Percentiles rank a stretch among this genome's conserved stretches.
phyloP scores from a whole-genome alignment of 2,329 filamentous ascomycete genomes.

The Xylariaceae sp. region DNA sequence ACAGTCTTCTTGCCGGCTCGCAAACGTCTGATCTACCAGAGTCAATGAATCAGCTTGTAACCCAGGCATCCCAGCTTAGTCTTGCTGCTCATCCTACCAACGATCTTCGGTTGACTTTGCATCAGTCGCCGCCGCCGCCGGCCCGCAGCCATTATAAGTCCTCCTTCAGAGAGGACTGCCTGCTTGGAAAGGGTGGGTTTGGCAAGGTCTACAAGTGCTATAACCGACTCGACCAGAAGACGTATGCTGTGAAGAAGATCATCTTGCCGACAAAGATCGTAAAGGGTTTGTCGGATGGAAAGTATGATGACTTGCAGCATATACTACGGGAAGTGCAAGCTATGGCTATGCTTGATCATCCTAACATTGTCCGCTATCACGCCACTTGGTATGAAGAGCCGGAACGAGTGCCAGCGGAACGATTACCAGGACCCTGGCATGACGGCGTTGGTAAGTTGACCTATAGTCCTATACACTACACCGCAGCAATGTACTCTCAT shows the following conservation, averaged over 20 bases:
- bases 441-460: conserved; percentile 8
- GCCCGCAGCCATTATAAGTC: conserved; percentile 27
- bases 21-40: conserved; percentile 17
- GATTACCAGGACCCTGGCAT: not conserved
- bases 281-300: conserved; percentile 27
- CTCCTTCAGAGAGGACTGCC: conserved; percentile 26
- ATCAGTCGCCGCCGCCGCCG: conserved; percentile 3
- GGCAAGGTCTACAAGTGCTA: conserved; percentile 31
- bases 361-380: conserved; percentile 32
- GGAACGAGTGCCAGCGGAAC: conserved; percentile 11
- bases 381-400: conserved; percentile 31
- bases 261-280: conserved; percentile 27
- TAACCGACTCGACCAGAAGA: conserved; percentile 28
- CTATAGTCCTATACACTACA: too few relatives aligned
- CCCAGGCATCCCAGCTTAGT: conserved; percentile 21
- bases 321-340: conserved; percentile 31
- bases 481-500: not conserved
- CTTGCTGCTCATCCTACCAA: conserved; percentile 22
- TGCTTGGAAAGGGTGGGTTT: conserved; percentile 32
- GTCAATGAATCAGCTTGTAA: conserved; percentile 24
- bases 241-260: conserved; percentile 33
- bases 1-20: conserved; percentile 22
- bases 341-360: conserved; percentile 30
- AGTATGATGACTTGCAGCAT: conserved; percentile 28
- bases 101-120: conserved; percentile 23